Percentiles rank a stretch among this genome's conserved stretches.
Evolutionary conservation across 805 yeast genomes (phyloP).

Genomic region (Zygosaccharomyces pseudorouxii): DNA sequence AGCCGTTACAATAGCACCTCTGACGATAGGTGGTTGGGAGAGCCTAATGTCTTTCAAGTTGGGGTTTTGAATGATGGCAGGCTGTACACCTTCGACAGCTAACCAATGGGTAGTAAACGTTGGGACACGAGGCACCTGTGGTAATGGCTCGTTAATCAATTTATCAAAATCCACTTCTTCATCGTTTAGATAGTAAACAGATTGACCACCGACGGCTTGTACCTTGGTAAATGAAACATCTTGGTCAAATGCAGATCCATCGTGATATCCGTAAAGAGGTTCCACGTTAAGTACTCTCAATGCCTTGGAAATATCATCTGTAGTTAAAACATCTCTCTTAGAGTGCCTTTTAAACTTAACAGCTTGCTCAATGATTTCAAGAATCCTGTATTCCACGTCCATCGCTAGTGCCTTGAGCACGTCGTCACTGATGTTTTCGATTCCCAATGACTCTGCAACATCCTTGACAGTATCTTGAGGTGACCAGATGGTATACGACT

Average conservation of each 20-base stretch:
- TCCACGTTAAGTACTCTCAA: slow-evolving; percentile 84
- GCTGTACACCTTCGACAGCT: slow-evolving; percentile 98
- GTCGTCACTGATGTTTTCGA: slow-evolving; percentile 75
- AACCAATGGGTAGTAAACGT: slow-evolving; percentile 96
- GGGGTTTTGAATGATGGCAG: slow-evolving; percentile 96
- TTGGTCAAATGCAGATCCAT: slow-evolving; percentile 37
- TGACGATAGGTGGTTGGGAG: slow-evolving; percentile 64
- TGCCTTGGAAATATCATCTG: slow-evolving; percentile 78
- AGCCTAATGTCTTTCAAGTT: slow-evolving; percentile 62
- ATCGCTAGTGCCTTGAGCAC: slow-evolving; percentile 92
- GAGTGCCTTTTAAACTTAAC: slow-evolving; percentile 93
- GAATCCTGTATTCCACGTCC: slow-evolving; percentile 98
- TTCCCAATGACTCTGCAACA: slow-evolving; percentile 88
- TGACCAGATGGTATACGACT: slow-evolving; percentile 91
- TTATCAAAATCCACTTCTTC: slow-evolving; percentile 92
- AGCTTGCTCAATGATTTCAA: slow-evolving; percentile 93
- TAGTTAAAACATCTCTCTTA: slow-evolving; percentile 73
- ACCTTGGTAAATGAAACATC: slow-evolving; percentile 86
- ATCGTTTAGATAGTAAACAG: slow-evolving; percentile 87
- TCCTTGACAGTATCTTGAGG: slow-evolving; percentile 96
- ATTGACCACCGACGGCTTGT: slow-evolving; percentile 84
- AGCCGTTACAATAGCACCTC: slow-evolving; percentile 77
- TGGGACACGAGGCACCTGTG: slow-evolving; percentile 88
- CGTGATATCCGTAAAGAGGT: slow-evolving; percentile 85
- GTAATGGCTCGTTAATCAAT: slow-evolving; percentile 87